Evolutionary conservation across 306 rosid genomes (phyloP), one percentile per base, ranked within the genome.

Genomic region (Lablab purpureus): DNA sequence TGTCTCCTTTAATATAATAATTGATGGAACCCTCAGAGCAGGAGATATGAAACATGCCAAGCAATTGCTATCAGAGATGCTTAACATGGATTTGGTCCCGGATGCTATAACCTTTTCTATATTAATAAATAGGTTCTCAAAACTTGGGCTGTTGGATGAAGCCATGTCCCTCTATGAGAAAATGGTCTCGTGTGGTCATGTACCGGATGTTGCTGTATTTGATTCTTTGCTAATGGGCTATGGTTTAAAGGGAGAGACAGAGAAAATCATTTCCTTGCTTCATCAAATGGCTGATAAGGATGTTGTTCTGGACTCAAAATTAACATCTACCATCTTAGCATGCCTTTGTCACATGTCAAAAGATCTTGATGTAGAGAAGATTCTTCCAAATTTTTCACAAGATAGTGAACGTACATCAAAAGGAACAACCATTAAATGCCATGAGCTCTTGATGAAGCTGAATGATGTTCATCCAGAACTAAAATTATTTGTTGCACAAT

Each of bases 211-310:
- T 80, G 49, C 60, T 66, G 80, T 91, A 51, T 92, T 79, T 46
- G 93, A 92, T 85, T 89, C 97, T 70, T 90, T 95, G 73, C 83
- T 95, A 27, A 91, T 87, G 84, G 91, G 88, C 51, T 92, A 81
- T 83, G 22, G 83, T 74, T 75, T 81, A 19, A 85, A 22, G 37
- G 91, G 91, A 22, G 85, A 86, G 69, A 86, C 90, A 7, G 37
- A 80, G 63, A 85, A 89, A 73, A 81, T 91, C 40, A 34, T 91
- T 82, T 76, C 77, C 34, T 60, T 87, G 93, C 91, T 95, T 82
- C 86, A 74, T 70, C 74, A 85, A 64, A 95, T 95, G 94, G 91
- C 92, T 9, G 83, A 87, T 60, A 86, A 80, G 85, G 90, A 85
- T 76, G 86, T 95, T 51, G 77, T 84, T 73, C 87, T 92, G 51